Evolutionary conservation across 2,329 filamentous ascomycete species (phyloP), one percentile per base, ranked within the genome.

Genomic region (Colletotrichum simmondsii): DNA sequence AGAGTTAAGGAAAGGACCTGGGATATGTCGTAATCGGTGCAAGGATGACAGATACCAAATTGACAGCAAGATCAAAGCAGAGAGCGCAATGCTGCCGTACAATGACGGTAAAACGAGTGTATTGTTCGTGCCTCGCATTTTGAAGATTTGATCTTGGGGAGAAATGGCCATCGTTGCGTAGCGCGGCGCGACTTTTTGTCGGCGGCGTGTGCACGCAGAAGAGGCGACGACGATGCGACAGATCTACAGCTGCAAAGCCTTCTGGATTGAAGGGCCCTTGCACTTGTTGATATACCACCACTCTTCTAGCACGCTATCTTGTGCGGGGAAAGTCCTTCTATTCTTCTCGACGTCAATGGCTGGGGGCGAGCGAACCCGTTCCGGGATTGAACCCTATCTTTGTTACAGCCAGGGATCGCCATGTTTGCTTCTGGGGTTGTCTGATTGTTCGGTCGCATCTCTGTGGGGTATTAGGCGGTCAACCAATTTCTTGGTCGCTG

Each of bases 11-110:
- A 79, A 78, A 0, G 81, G 81, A 0, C 81, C 81, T 0, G 80
- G 81, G 12, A 82, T 67, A 56, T 82, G 79, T 1, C 77, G 80
- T 24, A 83, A 75, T 19, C 79, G 79, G 49, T 79, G 75, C 79
- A 80, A 82, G 1, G 70, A 69, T 1, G 0, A 24, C 1, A 60
- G 52, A 24, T 69, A 72, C 70, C 70, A 72, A 24, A 32, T 14
- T 4, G 53, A 24, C 1, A 64, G 3, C 26, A 60, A 16, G 2
- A 24, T 28, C 4, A 72, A 8, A 2, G 8, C 30, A 5, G 3
- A 28, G 5, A 26, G 53, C 7, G 32, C 30, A 49, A 49, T 11
- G 19, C 42, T 49, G 4, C 42, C 42, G 4, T n/a, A 11, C 42
- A 4, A 49, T 22, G 42, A n/a, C 19, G 42, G 19, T 10, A 5